A percentile compares a stretch with the other conserved stretches of the same genome.
phyloP scores from a whole-genome alignment of 2,329 filamentous ascomycete species.

The Alternaria triticina region DNA sequence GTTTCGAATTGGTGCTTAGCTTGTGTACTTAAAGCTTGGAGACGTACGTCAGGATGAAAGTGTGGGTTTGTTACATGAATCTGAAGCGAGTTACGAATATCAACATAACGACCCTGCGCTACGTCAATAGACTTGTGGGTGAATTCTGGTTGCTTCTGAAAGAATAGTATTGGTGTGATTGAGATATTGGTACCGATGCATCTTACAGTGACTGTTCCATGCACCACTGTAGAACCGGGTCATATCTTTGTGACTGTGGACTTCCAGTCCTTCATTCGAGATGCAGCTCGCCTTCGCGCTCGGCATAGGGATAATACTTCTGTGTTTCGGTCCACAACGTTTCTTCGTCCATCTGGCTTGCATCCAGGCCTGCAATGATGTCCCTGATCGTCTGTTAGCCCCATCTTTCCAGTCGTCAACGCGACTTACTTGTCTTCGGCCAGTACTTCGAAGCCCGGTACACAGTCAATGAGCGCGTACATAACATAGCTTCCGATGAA shows the following conservation, averaged over 20 bases:
- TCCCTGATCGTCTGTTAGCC: constrained; percentile 43
- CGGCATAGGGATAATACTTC: constrained; percentile 46
- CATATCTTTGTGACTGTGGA: not conserved
- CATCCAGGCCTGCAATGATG: constrained; percentile 57
- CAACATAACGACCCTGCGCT: not conserved
- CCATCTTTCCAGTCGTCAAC: not conserved
- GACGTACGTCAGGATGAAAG: not conserved
- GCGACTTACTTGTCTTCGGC: constrained; percentile 59
- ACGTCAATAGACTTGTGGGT: not conserved
- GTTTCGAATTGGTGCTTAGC: not conserved
- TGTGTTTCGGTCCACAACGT: constrained; percentile 45
- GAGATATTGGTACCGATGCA: not conserved
- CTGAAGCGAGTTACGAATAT: not conserved
- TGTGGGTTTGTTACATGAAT: not conserved
- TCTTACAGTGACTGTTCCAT: not conserved
- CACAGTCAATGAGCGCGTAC: constrained; percentile 59
- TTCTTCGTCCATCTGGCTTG: constrained; percentile 60
- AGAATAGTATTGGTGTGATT: not conserved
- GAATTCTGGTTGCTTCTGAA: not conserved
- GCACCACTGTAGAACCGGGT: not conserved
- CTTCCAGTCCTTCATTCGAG: constrained; percentile 20
- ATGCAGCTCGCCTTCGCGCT: constrained; percentile 35
- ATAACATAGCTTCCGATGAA: constrained; percentile 58
- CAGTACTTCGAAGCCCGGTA: constrained; percentile 60
- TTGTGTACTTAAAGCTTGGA: not conserved